Evolutionary conservation across 2,329 filamentous ascomycete genomes (phyloP).

Genomic region (Neocatenulostroma microsporum): DNA sequence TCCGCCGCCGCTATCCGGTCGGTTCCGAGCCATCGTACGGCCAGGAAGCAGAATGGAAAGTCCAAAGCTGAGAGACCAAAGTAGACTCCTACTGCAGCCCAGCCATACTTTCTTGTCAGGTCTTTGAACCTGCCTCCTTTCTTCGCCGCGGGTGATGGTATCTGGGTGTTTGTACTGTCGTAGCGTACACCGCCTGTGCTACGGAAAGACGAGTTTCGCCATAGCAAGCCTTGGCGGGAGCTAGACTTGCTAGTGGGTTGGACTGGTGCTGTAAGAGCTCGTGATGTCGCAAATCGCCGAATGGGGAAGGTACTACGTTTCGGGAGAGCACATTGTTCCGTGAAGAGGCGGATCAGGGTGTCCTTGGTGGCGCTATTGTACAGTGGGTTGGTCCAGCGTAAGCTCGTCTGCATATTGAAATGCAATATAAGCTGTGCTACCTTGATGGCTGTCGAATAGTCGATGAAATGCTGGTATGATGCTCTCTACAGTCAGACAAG

Average conservation of each 20-base stretch:
- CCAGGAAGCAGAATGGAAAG: conserved; percentile 89
- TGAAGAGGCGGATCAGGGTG: neutral
- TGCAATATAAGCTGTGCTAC: neutral
- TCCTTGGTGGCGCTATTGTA: neutral
- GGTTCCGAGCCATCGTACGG: conserved; percentile 73
- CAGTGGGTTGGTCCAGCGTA: neutral
- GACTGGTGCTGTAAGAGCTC: no score
- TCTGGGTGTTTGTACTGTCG: no score
- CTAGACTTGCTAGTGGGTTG: no score
- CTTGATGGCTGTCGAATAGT: neutral
- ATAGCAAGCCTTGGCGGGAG: no score
- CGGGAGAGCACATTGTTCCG: neutral
- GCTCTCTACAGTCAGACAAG: no score
- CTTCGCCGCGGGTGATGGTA: conserved; percentile 20
- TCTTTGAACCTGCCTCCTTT: conserved; percentile 55
- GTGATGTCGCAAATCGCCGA: conserved; percentile 1
- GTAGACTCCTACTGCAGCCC: conserved; percentile 89
- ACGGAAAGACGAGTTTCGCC: no score
- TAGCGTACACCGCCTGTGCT: no score
- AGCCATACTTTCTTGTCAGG: conserved; percentile 87
- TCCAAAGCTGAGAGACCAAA: conserved; percentile 73
- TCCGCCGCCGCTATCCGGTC: conserved; percentile 75
- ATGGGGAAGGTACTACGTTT: neutral
- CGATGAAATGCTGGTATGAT: neutral
- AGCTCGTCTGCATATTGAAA: neutral